A percentile compares a stretch with the other conserved stretches of the same genome.
Evolutionary conservation across 108 stramenopile species (phyloP).

Genomic region (Cylindrotheca fusiformis): DNA sequence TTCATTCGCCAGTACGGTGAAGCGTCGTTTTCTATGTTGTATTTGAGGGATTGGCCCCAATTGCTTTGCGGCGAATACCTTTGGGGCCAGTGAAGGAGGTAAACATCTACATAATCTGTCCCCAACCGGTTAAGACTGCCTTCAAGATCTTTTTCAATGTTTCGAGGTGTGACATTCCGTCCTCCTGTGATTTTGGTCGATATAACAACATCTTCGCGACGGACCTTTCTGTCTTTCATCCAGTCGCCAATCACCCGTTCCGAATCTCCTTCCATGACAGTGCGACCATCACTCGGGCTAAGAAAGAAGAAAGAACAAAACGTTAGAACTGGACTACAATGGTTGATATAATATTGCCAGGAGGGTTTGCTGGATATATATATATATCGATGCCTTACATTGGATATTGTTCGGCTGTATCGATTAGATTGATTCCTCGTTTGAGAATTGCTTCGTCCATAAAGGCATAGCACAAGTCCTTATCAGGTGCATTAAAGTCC

Average conservation of each 20-base stretch:
- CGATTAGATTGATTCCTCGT: conserved; percentile 79
- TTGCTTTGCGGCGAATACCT: conserved; percentile 85
- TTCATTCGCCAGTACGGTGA: conserved; percentile 50
- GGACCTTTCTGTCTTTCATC: conserved; percentile 68
- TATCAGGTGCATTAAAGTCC: conserved; percentile 79
- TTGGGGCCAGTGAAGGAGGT: conserved; percentile 87
- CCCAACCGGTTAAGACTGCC: conserved; percentile 68
- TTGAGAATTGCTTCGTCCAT: conserved; percentile 81
- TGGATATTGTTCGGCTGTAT: conserved; percentile 77
- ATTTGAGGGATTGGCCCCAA: conserved; percentile 84
- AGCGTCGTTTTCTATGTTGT: conserved; percentile 62
- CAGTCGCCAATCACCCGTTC: conserved; percentile 81
- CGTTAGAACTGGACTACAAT: too few species aligned
- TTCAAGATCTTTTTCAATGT: conserved; percentile 50
- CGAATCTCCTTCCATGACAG: conserved; percentile 68
- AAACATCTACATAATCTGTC: conserved; percentile 85
- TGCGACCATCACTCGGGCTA: conserved; percentile 65
- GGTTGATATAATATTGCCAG: background rate
- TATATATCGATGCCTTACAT: too few species aligned
- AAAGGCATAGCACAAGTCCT: conserved; percentile 64
- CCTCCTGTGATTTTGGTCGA: conserved; percentile 91
- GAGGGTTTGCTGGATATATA: too few species aligned
- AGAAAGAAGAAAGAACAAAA: background rate
- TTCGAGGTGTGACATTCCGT: conserved; percentile 53
- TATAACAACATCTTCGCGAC: conserved; percentile 72